Percentiles rank a stretch among this genome's conserved stretches.
Conservation (phyloP, 768 basidiomycete species). For the Tephrocybe sp. region DNA sequence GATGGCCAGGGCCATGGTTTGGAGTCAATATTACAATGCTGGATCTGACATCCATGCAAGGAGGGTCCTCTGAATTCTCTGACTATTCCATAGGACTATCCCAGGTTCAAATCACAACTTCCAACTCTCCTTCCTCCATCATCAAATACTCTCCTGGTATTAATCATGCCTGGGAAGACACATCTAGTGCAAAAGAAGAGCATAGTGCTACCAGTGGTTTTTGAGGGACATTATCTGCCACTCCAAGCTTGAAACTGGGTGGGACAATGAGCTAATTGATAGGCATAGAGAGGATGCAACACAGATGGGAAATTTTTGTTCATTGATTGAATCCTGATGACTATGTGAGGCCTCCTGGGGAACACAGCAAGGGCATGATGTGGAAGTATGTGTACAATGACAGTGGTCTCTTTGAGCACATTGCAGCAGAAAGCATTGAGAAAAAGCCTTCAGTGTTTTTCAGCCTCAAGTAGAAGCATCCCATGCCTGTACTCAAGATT, state of each 20-base stretch:
- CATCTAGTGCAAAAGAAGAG: not conserved
- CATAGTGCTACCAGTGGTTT: not conserved
- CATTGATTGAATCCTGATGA: no score
- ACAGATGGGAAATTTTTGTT: no score
- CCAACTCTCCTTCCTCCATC: not conserved
- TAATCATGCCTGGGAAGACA: constrained; percentile 3
- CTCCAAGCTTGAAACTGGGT: not conserved
- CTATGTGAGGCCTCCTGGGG: no score
- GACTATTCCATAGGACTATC: not conserved
- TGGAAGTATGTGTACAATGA: no score
- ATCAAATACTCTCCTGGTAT: not conserved
- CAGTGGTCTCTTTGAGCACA: no score
- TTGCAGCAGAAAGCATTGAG: no score
- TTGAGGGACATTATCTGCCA: not conserved
- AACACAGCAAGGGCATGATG: no score
- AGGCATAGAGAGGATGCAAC: not conserved
- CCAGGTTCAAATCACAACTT: not conserved
- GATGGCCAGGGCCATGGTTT: constrained; percentile 3
- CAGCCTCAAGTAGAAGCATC: no score
- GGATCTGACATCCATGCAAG: not conserved
- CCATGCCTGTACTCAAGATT: no score
- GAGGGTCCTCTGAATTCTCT: not conserved
- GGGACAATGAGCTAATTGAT: not conserved
- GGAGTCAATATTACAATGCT: not conserved
- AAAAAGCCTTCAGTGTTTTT: no score